Conservation (phyloP, 257 asterid species). For the Solanum arcanum region DNA sequence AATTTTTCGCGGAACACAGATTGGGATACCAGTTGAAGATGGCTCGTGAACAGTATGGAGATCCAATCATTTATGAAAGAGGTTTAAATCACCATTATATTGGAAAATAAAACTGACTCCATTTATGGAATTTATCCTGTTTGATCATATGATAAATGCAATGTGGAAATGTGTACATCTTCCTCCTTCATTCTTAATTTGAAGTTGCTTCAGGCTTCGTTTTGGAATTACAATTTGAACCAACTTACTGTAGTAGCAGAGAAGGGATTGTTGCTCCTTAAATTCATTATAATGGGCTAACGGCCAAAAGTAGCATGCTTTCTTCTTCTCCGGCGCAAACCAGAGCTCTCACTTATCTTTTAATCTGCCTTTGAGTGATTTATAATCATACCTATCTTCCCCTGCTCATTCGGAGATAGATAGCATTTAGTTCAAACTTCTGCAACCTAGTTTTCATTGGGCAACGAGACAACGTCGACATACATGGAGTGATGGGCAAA, state of each 20-base stretch:
- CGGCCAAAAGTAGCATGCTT: neutral
- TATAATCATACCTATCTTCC: neutral
- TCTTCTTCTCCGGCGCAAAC: neutral
- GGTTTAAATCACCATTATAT: conserved; percentile 24
- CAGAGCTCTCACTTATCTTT: neutral
- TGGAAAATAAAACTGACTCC: neutral
- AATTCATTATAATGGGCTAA: neutral
- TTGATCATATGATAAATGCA: neutral
- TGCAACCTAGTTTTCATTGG: neutral
- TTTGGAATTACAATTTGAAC: neutral
- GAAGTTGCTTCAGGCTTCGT: neutral
- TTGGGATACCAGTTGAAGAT: conserved; percentile 81
- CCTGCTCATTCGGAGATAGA: neutral
- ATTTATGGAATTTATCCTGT: neutral
- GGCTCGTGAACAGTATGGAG: conserved; percentile 66
- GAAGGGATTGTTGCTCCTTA: neutral
- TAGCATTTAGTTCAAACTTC: neutral
- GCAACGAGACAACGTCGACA: neutral
- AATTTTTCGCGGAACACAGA: conserved; percentile 80
- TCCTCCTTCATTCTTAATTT: neutral
- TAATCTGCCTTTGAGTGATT: neutral
- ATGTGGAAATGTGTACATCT: neutral
- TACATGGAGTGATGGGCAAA: neutral
- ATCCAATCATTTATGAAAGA: conserved; percentile 71
- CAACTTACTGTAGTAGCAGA: neutral